Evolutionary conservation across 768 basidiomycete genomes (phyloP).

Genomic region (Mycena filopes): DNA sequence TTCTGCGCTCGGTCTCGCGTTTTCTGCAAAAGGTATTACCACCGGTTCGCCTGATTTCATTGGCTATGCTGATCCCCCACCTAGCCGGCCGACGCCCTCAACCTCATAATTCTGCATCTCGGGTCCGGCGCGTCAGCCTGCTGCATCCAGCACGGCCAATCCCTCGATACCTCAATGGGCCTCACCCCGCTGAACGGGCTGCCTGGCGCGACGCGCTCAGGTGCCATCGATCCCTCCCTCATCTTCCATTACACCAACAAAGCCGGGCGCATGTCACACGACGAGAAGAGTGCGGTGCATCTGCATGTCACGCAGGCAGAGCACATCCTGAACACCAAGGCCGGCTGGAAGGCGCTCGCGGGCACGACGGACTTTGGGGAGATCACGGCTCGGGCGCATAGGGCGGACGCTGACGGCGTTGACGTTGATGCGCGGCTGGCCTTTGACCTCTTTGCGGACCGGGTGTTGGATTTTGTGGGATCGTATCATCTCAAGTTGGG

Average conservation of each 20-base stretch:
- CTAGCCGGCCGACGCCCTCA: slow-evolving; percentile 60
- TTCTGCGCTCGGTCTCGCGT: slow-evolving; percentile 69
- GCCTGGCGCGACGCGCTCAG: slow-evolving; percentile 89
- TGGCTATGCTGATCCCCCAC: neutral
- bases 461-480: slow-evolving; percentile 77
- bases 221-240: slow-evolving; percentile 84
- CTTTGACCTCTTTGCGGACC: slow-evolving; percentile 82
- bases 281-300: slow-evolving; percentile 54
- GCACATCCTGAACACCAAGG: slow-evolving; percentile 77
- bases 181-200: slow-evolving; percentile 90
- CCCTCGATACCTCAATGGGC: slow-evolving; percentile 92
- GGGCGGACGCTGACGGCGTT: slow-evolving; percentile 50
- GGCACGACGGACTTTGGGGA: slow-evolving; percentile 86
- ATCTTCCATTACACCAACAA: slow-evolving; percentile 85
- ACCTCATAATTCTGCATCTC: slow-evolving; percentile 86
- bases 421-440: slow-evolving; percentile 65
- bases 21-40: slow-evolving; percentile 63
- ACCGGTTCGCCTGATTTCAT: neutral
- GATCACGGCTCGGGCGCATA: slow-evolving; percentile 57
- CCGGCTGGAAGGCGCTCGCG: slow-evolving; percentile 82
- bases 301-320: slow-evolving; percentile 75
- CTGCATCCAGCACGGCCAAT: slow-evolving; percentile 76
- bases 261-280: slow-evolving; percentile 64
- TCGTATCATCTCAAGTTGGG: slow-evolving; percentile 80
- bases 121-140: slow-evolving; percentile 92